Evolutionary conservation across 2,329 filamentous ascomycete genomes (phyloP).

Genomic region (Colletotrichum sp.): DNA sequence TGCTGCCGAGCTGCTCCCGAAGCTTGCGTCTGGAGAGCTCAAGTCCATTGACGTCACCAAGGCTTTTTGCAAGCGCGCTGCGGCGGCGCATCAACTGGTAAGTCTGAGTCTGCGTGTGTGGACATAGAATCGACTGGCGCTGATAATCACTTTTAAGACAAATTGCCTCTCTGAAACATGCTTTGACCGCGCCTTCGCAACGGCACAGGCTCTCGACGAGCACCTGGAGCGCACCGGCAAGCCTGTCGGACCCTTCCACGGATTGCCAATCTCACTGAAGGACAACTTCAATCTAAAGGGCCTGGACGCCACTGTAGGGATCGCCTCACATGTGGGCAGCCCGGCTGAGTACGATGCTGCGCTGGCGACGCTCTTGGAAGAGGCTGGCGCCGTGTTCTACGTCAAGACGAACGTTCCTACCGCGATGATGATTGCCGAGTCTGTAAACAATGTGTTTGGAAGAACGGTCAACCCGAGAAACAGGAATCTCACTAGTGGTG

Average conservation of each 20-base stretch:
- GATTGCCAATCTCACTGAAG: slow-evolving; percentile 69
- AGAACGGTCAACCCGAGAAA: slow-evolving; percentile 68
- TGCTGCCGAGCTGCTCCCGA: slow-evolving; percentile 36
- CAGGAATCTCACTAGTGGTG: slow-evolving; percentile 64
- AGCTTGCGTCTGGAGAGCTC: slow-evolving; percentile 40
- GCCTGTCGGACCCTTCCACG: slow-evolving; percentile 68
- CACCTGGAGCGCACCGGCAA: slow-evolving; percentile 52
- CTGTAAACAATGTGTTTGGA: slow-evolving; percentile 69
- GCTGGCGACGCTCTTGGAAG: slow-evolving; percentile 46
- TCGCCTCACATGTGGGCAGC: slow-evolving; percentile 65
- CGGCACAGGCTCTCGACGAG: slow-evolving; percentile 55
- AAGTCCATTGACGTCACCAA: slow-evolving; percentile 49
- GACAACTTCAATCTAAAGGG: slow-evolving; percentile 71
- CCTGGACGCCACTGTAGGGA: slow-evolving; percentile 64
- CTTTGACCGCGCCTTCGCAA: slow-evolving; percentile 56
- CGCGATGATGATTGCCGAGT: slow-evolving; percentile 73
- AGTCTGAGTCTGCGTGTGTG: not conserved
- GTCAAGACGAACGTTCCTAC: slow-evolving; percentile 65
- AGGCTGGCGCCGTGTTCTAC: slow-evolving; percentile 58
- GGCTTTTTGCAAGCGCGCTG: slow-evolving; percentile 59
- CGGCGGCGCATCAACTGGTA: slow-evolving; percentile 37
- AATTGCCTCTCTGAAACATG: slow-evolving; percentile 60
- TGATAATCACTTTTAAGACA: slow-evolving; percentile 30
- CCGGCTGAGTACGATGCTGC: slow-evolving; percentile 52
- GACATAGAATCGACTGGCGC: not conserved